Conservation (phyloP, 2,329 filamentous ascomycete species). For the Rhinocladiella mackenziei region DNA sequence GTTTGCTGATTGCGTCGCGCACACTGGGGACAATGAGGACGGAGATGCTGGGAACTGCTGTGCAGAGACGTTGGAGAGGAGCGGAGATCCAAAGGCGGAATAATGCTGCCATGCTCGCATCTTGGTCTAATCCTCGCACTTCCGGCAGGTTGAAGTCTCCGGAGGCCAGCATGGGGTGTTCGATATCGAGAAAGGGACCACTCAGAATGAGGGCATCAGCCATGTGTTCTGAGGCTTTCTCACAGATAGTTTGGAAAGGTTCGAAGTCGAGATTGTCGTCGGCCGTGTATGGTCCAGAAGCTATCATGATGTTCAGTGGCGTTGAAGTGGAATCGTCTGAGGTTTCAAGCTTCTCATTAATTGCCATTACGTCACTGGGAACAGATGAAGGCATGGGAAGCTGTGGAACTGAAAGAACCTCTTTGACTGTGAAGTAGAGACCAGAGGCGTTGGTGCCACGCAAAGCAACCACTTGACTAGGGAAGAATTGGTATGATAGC, state of each 20-base stretch:
- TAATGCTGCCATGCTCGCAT: conserved; percentile 72
- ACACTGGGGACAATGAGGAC: conserved; percentile 79
- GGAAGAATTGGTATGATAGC: conserved; percentile 76
- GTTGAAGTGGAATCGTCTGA: conserved; percentile 53
- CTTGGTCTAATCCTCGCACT: conserved; percentile 60
- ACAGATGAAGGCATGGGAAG: conserved; percentile 70
- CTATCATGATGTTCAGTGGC: conserved; percentile 73
- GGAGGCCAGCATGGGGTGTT: conserved; percentile 80
- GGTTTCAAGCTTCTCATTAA: conserved; percentile 66
- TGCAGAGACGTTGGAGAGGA: conserved; percentile 65
- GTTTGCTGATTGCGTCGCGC: conserved; percentile 74
- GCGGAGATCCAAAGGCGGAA: conserved; percentile 77
- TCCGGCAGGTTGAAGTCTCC: conserved; percentile 75
- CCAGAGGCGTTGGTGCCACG: conserved; percentile 84
- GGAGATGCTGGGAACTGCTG: conserved; percentile 71
- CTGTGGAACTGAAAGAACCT: conserved; percentile 70
- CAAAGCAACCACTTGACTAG: conserved; percentile 87
- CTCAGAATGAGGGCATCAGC: conserved; percentile 75
- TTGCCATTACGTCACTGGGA: conserved; percentile 59
- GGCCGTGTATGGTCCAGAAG: conserved; percentile 83
- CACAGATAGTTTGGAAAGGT: conserved; percentile 75
- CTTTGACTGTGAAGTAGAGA: conserved; percentile 71
- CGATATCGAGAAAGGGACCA: conserved; percentile 86
- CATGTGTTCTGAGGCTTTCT: conserved; percentile 67
- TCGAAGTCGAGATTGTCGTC: conserved; percentile 91